Evolutionary conservation across 1,139 yeast genomes (phyloP), one percentile per base, ranked within the genome.

Genomic region (Magnusiomyces paraingens): DNA sequence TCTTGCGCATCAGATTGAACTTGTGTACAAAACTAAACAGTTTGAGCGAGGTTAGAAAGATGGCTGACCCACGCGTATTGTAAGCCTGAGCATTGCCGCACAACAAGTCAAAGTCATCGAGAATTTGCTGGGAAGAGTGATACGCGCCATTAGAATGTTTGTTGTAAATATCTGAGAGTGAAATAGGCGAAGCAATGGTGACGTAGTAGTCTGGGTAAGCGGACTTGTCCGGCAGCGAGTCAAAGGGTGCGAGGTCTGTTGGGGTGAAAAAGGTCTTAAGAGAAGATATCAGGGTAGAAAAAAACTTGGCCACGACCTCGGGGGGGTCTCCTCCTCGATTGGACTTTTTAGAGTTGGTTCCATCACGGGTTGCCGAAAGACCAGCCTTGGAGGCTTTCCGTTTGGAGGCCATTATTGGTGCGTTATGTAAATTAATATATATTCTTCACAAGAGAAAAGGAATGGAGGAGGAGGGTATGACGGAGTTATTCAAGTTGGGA

Each of bases 121-220:
- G 15, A 12, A 46, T 46, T n/a, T 20, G 22, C 15, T 11, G 26
- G 4, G 40, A 6, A 22, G 40, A 20, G 5, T 39, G n/a, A 15
- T 32, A 32, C 8, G 32, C 32, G 8, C 32, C 32, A 26, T 26
- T 8, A 4, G 35, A n/a, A 21, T 14, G 35, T n/a, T 46, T 32
- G 15, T 5, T 20, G 26, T 11, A 17, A 41, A 46, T 46, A 11
- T 46, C 41, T 6, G 40, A 3, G 14, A 46, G 18, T 3, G 40
- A 46, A 17, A 46, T 46, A 3, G 49, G 49, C 14, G 6, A 11
- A 17, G 39, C 11, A n/a, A 46, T 46, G n/a, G 35, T 15, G 15
- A n/a, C n/a, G 26, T 46, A 46, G 29, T 46, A 46, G 18, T 46
- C 49, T 10, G 49, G 49, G 29, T 46, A 46, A n/a, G 35, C 49